These are phyloP conservation scores for Lactuca sativa DNA, from an alignment of 129 eudicot genomes.

Conservation along the genomic window DNA sequence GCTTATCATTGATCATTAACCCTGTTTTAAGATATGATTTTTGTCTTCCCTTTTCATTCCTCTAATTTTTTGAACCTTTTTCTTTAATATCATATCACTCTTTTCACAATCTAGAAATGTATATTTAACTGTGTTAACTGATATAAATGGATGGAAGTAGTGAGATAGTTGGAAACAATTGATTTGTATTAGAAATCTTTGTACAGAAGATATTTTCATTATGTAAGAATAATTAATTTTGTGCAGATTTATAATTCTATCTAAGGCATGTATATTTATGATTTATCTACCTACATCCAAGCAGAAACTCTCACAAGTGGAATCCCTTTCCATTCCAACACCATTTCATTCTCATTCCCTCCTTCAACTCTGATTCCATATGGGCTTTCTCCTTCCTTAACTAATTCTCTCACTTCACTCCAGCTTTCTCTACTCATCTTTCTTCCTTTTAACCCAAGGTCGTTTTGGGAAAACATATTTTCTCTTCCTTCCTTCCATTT, in stretches of 20 bases:
- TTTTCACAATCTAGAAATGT: constrained; percentile 18
- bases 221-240: neutral
- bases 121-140: neutral
- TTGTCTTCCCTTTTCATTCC: neutral
- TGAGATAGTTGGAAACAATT: neutral
- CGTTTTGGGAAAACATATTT: neutral
- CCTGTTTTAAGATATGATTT: neutral
- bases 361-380: constrained; percentile 47
- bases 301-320: constrained; percentile 60
- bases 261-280: constrained; percentile 2
- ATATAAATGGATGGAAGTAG: too few species aligned
- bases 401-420: constrained; percentile 53
- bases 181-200: constrained; percentile 2
- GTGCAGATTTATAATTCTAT: constrained; percentile 12
- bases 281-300: constrained; percentile 32
- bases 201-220: too few species aligned
- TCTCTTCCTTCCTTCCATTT: constrained; percentile 47
- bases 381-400: constrained; percentile 42
- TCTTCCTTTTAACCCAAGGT: constrained; percentile 34
- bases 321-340: constrained; percentile 59
- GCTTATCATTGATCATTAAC: neutral
- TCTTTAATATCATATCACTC: constrained; percentile 11
- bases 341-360: constrained; percentile 44
- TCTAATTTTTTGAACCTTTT: constrained; percentile 18
- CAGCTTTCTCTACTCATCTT: constrained; percentile 39